A percentile compares a stretch with the other conserved stretches of the same genome.
Evolutionary conservation across 495 filamentous ascomycete genomes (phyloP).

Genomic region (Xylaria grammica): DNA sequence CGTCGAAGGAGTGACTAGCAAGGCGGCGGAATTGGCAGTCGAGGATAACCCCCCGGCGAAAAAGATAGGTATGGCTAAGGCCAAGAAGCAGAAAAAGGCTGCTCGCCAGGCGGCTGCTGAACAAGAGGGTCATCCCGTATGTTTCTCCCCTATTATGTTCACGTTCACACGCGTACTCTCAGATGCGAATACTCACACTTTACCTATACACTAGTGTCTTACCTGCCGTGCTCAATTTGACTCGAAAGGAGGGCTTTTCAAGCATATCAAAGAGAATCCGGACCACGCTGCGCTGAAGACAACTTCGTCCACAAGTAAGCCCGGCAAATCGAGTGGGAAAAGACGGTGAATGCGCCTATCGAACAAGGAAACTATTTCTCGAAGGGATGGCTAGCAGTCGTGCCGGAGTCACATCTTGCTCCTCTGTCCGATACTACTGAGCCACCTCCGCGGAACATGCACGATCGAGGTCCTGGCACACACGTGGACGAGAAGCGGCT

Average conservation of each 20-base stretch:
- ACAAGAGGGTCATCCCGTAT: constrained; percentile 43
- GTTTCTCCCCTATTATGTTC: constrained; percentile 9
- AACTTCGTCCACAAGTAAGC: constrained; percentile 29
- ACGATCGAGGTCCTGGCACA: background rate
- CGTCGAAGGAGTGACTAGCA: constrained; percentile 7
- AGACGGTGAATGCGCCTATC: constrained; percentile 35
- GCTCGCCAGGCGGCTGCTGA: constrained; percentile 59
- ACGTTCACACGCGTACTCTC: background rate
- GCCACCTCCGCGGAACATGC: background rate
- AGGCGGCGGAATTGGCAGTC: constrained; percentile 12
- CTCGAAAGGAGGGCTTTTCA: constrained; percentile 73
- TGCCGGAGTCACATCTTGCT: background rate
- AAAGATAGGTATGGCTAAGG: constrained; percentile 85
- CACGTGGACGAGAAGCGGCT: background rate
- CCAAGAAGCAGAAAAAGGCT: constrained; percentile 82
- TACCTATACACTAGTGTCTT: constrained; percentile 55
- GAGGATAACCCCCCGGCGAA: constrained; percentile 35
- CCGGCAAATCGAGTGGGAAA: constrained; percentile 40
- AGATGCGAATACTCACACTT: constrained; percentile 1
- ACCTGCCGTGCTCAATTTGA: constrained; percentile 66
- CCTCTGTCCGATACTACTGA: background rate
- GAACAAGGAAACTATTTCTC: background rate
- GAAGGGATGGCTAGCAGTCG: background rate
- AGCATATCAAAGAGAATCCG: constrained; percentile 67
- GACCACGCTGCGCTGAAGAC: constrained; percentile 61